These are phyloP conservation scores for Geotrichum siamense DNA, from an alignment of 1,139 yeast genomes.

Conservation along the genomic window DNA sequence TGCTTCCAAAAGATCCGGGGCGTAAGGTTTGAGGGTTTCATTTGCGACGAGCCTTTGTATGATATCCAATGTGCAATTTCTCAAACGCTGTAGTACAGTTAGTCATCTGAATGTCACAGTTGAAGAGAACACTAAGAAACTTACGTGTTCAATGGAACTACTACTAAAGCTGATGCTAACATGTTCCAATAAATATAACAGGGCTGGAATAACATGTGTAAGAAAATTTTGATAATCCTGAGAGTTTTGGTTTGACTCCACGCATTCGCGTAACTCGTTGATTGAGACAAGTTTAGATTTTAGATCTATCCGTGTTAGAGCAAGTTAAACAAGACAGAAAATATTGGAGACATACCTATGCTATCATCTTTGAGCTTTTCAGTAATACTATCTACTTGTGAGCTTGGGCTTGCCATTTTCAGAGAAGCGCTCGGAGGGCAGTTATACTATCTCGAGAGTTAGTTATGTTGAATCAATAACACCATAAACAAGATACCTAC, in stretches of 20 bases:
- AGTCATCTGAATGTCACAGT: background rate
- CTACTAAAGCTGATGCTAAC: slow-evolving; percentile 63
- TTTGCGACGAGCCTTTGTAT: slow-evolving; percentile 77
- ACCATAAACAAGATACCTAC: no score
- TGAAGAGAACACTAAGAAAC: slow-evolving; percentile 14
- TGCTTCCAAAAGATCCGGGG: slow-evolving; percentile 53
- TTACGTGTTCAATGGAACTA: slow-evolving; percentile 29
- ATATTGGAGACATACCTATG: slow-evolving; percentile 18
- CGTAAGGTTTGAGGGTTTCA: slow-evolving; percentile 71
- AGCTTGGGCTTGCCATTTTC: slow-evolving; percentile 16
- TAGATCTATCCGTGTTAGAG: slow-evolving; percentile 39
- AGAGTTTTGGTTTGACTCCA: slow-evolving; percentile 75
- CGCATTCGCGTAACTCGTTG: slow-evolving; percentile 76
- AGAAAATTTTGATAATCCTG: slow-evolving; percentile 56
- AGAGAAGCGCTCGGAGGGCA: no score
- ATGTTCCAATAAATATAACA: slow-evolving; percentile 44
- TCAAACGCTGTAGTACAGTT: slow-evolving; percentile 38
- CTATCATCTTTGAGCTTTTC: slow-evolving; percentile 22
- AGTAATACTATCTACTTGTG: slow-evolving; percentile 20
- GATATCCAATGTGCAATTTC: slow-evolving; percentile 71
- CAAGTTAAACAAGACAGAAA: background rate
- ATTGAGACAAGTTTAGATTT: slow-evolving; percentile 57
- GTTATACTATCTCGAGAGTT: no score
- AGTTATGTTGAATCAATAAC: no score
- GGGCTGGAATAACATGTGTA: slow-evolving; percentile 30